Evolutionary conservation across 148 eudicot genomes (phyloP), one percentile per base, ranked within the genome.

Genomic region (Vaccinium myrtillus): DNA sequence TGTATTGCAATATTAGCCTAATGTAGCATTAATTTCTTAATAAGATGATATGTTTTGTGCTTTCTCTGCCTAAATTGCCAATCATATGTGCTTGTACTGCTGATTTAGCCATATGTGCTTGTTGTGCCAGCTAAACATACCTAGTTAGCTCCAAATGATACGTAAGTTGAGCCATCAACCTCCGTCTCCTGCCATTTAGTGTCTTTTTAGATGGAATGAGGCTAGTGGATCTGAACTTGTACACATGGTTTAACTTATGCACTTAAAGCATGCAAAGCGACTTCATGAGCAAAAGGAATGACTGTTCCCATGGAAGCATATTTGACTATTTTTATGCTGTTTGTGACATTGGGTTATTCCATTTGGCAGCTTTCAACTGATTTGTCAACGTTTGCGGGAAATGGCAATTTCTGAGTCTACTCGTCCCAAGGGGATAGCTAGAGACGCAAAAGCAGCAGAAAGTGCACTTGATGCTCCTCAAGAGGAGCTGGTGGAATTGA

Each of bases 361-460:
- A 43, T 85, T 56, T 86, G 76, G 69, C 94, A 97, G 99, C 85
- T 86, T 90, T 67, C 92, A 89, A 84, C 89, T 92, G 86, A 95
- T 97, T 50, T 85, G 93, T 87, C 92, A 91, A 82, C 89, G 91
- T 65, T 83, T 97, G 80, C 88, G 98, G 88, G 93, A 88, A 30
- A 85, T 91, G 88, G 96, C 95, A 3, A 87, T 94, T 82, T 88
- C 92, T 80, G 82, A 90, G 78, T 81, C 87, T 73, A 16, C 71
- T 67, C 93, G 65, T 58, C 87, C 90, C 36, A 94, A 90, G 85
- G 89, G 87, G 25, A 88, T 81, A 79, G 83, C 86, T 61, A 90
- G 84, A 86, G 92, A 90, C 79, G 88, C 88, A 16, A 78, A 79
- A 63, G 91, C 92, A 58, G 98, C 96, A 63, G 92, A 91, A 56